phyloP scores from a whole-genome alignment of 139 green algal genomes.

The Chlorella sorokiniana region DNA sequence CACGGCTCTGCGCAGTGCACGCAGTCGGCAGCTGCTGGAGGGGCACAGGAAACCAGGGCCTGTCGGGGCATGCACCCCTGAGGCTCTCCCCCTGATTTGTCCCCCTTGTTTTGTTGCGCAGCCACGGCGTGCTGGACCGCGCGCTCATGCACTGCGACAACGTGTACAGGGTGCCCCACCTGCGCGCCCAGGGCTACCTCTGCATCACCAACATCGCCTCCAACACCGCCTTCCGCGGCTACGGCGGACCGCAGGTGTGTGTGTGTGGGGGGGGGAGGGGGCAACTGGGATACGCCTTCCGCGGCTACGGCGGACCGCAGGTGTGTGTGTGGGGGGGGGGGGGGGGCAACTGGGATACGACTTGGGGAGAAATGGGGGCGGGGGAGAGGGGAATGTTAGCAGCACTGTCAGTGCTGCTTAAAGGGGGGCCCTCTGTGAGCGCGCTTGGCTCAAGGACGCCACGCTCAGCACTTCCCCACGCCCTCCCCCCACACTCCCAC shows the following conservation, averaged over 20 bases:
- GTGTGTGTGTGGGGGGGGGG: slow-evolving; percentile 39
- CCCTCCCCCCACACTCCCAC: not conserved
- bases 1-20: no score
- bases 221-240: slow-evolving; percentile 96
- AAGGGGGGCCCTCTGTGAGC: no score
- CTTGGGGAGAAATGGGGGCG: slow-evolving; percentile 95
- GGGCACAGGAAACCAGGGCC: no score
- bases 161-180: slow-evolving; percentile 72
- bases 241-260: slow-evolving; percentile 87
- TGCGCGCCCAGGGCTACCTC: slow-evolving; percentile 72
- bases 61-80: not conserved
- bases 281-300: slow-evolving; percentile 66
- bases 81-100: not conserved
- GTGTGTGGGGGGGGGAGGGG: not conserved
- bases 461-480: no score
- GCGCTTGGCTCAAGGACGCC: no score
- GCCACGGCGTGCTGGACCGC: slow-evolving; percentile 84
- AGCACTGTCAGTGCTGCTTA: no score
- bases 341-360: no score
- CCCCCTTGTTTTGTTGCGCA: slow-evolving; percentile 9
- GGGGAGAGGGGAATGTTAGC: no score
- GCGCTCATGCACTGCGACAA: slow-evolving; percentile 81
- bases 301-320: slow-evolving; percentile 94
- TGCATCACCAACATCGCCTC: slow-evolving; percentile 87
- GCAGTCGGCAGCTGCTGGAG: no score